These are phyloP conservation scores for Ruellia speciosa DNA, from an alignment of 305 asterid species.

Conservation along the genomic window DNA sequence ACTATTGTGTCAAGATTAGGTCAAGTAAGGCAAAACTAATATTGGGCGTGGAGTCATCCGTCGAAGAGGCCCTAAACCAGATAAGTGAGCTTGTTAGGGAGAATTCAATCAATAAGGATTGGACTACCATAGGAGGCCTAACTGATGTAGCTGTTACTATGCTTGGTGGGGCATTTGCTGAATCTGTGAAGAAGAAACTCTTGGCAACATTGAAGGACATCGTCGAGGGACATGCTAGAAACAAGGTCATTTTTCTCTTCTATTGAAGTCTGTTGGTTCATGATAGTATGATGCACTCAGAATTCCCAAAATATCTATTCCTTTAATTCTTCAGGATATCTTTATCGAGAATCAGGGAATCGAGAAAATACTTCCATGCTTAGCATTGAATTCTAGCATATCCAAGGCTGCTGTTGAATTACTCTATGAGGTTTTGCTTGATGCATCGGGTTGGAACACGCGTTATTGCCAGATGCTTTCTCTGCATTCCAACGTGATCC, in stretches of 20 bases:
- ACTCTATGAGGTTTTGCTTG: slow-evolving; percentile 43
- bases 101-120: slow-evolving; percentile 44
- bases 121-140: slow-evolving; percentile 53
- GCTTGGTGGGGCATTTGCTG: slow-evolving; percentile 21
- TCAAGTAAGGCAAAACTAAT: slow-evolving; percentile 38
- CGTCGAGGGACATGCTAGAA: slow-evolving; percentile 46
- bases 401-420: slow-evolving; percentile 40
- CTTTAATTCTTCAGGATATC: slow-evolving; percentile 28
- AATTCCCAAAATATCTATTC: neutral
- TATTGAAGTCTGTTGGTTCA: neutral
- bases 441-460: slow-evolving; percentile 39
- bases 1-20: slow-evolving; percentile 48
- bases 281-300: too few relatives aligned
- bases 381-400: slow-evolving; percentile 25
- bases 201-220: slow-evolving; percentile 37
- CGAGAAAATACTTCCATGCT: slow-evolving; percentile 32
- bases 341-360: slow-evolving; percentile 43
- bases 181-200: slow-evolving; percentile 25
- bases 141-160: slow-evolving; percentile 28
- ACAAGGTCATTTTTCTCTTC: slow-evolving; percentile 37
- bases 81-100: slow-evolving; percentile 36
- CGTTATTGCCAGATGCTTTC: slow-evolving; percentile 36
- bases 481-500: slow-evolving; percentile 28
- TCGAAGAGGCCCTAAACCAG: slow-evolving; percentile 34
- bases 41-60: slow-evolving; percentile 23